Evolutionary conservation across 1,139 yeast species (phyloP), one percentile per base, ranked within the genome.

Genomic region (Maudiozyma humilis): DNA sequence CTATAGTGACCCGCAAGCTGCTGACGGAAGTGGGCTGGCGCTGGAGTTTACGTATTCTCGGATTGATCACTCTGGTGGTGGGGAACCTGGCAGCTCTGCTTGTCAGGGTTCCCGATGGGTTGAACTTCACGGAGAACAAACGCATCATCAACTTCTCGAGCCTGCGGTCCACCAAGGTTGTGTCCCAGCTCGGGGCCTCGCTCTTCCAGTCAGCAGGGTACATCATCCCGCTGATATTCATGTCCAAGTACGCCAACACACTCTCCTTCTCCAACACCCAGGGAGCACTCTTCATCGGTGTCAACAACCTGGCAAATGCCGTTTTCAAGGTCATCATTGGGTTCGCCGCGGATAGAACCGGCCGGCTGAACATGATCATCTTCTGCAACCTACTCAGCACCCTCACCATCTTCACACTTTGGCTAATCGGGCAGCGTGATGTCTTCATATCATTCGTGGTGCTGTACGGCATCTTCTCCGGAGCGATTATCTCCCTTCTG

Each of bases 201-300:
- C 16, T 32, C 14, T 32, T 32, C 16, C 35, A 32, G 18, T 32
- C 35, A 3, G 35, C 35, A 3, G 35, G 35, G 3, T 32, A 32
- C 8, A 32, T 32, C 18, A 32, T 32, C 12, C 35, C 35, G 5
- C 18, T 32, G 10, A 32, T 32, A 2, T 32, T 16, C 16, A 32
- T 32, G 35, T 32, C 35, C 17, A 32, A 32, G 16, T 32, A 32
- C 16, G 35, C 35, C 19, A 32, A 32, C 18, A 32, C 35, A 12
- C 18, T 32, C 16, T 10, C 16, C 16, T 32, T 16, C 8, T 32
- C 35, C 4, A 32, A 32, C 16, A 32, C 35, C 10, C 35, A 32
- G 18, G 35, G 35, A 10, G 35, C 35, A 14, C 16, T 16, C 18
- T 32, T 32, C 16, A 32, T 32, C 4, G 35, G 35, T 32, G 16